Percentiles rank a stretch among this genome's conserved stretches.
These are phyloP conservation scores for Leptosphaerulina australis DNA, from an alignment of 2,329 filamentous ascomycete species.

Conservation along the genomic window DNA sequence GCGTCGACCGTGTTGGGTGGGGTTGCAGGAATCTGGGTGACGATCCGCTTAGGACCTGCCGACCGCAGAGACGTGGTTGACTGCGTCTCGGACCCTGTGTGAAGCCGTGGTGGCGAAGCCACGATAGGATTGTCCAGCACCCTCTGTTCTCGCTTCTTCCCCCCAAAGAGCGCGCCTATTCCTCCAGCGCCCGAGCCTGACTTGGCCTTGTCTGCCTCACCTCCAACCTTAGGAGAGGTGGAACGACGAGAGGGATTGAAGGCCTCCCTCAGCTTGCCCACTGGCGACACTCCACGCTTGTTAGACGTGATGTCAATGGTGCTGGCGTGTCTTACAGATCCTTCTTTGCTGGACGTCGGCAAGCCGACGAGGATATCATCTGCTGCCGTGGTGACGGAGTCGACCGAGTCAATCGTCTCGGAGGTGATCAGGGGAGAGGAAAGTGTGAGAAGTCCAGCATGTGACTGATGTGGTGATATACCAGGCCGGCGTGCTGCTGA, in stretches of 20 bases:
- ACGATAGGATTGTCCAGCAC: conserved; percentile 37
- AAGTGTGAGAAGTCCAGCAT: conserved; percentile 56
- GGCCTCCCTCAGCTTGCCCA: conserved; percentile 72
- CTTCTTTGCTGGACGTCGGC: conserved; percentile 34
- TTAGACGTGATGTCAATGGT: conserved; percentile 43
- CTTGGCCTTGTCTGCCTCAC: conserved; percentile 47
- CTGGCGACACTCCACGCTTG: conserved; percentile 71
- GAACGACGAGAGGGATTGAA: conserved; percentile 58
- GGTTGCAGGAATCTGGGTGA: conserved; percentile 51
- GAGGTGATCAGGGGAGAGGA: conserved; percentile 56
- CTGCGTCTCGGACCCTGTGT: conserved; percentile 40
- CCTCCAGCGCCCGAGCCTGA: conserved; percentile 45
- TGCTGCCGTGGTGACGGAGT: conserved; percentile 38
- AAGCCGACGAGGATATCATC: conserved; percentile 42
- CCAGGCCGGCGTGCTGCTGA: conserved; percentile 43
- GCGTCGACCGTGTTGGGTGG: conserved; percentile 51
- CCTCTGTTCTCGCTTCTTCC: conserved; percentile 42
- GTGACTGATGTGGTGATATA: conserved; percentile 57
- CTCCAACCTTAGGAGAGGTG: conserved; percentile 38
- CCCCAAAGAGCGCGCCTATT: conserved; percentile 53
- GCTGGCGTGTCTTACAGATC: conserved; percentile 36
- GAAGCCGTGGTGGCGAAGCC: conserved; percentile 40
- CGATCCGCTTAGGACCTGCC: conserved; percentile 41
- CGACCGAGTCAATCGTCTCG: conserved; percentile 46
- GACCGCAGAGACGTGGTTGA: conserved; percentile 36